Conservation (phyloP, 169 alveolate genomes). For the Pseudocohnilembus persalinus region DNA sequence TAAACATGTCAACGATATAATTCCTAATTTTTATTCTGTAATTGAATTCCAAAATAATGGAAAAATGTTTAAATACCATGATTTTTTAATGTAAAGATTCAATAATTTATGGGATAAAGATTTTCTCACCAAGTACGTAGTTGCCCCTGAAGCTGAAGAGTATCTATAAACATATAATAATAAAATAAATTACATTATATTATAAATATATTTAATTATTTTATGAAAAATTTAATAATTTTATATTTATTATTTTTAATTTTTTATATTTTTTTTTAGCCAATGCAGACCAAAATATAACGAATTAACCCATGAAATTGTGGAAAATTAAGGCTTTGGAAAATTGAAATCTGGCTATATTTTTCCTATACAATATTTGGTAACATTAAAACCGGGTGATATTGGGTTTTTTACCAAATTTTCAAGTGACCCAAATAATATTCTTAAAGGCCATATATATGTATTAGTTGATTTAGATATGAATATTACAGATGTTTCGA, state of each 20-base stretch:
- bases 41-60: neutral
- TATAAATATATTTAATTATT: too few species aligned
- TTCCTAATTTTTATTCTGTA: neutral
- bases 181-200: too few species aligned
- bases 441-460: neutral
- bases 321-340: neutral
- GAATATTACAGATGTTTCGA: neutral
- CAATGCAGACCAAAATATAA: neutral
- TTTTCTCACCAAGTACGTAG: neutral
- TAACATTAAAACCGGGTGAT: neutral
- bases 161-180: too few species aligned
- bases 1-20: neutral
- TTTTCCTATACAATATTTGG: neutral
- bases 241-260: too few species aligned
- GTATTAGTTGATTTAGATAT: neutral
- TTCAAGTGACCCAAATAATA: neutral
- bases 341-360: neutral
- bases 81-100: neutral
- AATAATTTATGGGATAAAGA: neutral
- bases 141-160: neutral
- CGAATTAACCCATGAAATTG: neutral
- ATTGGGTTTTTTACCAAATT: neutral
- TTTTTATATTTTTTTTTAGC: neutral
- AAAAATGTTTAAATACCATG: neutral
- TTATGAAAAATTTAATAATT: too few species aligned